A percentile compares a stretch with the other conserved stretches of the same genome.
Conservation (phyloP, 106 monocot genomes). For the Cymbidium sinense region DNA sequence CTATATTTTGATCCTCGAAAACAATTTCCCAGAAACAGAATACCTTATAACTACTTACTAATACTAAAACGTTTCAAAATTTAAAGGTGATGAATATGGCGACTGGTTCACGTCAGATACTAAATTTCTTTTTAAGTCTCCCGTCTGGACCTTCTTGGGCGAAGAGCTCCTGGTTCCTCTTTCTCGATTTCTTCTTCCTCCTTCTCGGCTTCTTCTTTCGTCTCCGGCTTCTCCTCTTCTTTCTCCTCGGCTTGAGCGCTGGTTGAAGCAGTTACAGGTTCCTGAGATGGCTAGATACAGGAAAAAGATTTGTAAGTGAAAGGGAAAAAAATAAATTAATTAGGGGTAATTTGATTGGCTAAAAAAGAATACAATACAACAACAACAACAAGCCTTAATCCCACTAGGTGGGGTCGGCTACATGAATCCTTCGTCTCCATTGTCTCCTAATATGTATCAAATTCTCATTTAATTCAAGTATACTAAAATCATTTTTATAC, state of each 20-base stretch:
- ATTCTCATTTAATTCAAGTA: too few species aligned
- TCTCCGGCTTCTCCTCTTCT: not conserved
- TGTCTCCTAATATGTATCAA: too few species aligned
- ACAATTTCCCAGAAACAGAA: not conserved
- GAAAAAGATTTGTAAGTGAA: not conserved
- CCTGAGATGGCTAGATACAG: too few species aligned
- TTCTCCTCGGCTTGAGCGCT: not conserved
- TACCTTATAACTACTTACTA: not conserved
- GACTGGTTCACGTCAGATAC: not conserved
- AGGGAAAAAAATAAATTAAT: not conserved
- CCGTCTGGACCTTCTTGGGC: slow-evolving; percentile 53
- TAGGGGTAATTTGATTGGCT: too few species aligned
- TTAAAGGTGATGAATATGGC: not conserved
- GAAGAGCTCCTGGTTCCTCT: slow-evolving; percentile 31
- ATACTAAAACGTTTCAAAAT: not conserved
- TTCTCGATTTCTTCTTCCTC: slow-evolving; percentile 37
- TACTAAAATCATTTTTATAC: too few species aligned
- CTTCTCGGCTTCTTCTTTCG: slow-evolving; percentile 8
- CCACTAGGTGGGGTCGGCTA: too few species aligned
- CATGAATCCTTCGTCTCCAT: too few species aligned
- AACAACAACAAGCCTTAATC: too few species aligned
- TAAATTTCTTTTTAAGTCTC: slow-evolving; percentile 25
- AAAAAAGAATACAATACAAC: too few species aligned
- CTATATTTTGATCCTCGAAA: too few species aligned
- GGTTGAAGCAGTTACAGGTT: not conserved